Evolutionary conservation across 352 stramenopile genomes (phyloP).

Genomic region (Globisporangium cederbergense): DNA sequence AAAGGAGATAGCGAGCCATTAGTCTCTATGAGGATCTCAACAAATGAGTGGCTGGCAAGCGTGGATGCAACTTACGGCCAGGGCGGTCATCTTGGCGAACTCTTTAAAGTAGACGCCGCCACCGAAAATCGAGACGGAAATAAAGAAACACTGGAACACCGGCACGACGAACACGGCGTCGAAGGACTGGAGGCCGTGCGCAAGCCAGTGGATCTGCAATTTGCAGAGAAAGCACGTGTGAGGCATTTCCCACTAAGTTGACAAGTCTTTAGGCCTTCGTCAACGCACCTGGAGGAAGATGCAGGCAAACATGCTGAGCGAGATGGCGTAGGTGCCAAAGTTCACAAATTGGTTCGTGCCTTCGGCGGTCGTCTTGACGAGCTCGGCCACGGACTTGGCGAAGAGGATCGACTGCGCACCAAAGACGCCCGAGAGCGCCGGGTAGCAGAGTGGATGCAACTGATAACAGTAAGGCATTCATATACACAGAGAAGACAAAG

Average conservation of each 20-base stretch:
- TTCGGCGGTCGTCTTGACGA: conserved; percentile 77
- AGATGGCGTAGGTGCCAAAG: conserved; percentile 75
- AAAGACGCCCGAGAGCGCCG: conserved; percentile 69
- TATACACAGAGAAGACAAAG: not conserved
- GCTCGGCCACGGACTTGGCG: conserved; percentile 76
- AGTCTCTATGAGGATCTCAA: not conserved
- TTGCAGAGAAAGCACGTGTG: not conserved
- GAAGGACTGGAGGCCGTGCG: conserved; percentile 74
- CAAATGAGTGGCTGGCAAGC: not conserved
- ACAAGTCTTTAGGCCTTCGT: not conserved
- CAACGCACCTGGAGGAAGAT: conserved; percentile 67
- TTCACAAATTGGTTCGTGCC: conserved; percentile 71
- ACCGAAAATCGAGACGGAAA: conserved; percentile 86
- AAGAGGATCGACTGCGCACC: conserved; percentile 81
- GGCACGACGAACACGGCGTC: conserved; percentile 87
- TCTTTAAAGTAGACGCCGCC: conserved; percentile 89
- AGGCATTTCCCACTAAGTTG: not conserved
- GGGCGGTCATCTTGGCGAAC: conserved; percentile 49
- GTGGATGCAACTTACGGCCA: conserved; percentile 26
- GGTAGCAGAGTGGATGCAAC: conserved; percentile 68
- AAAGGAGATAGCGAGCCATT: not conserved
- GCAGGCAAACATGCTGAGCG: conserved; percentile 72
- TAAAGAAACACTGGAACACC: conserved; percentile 90
- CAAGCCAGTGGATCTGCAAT: conserved; percentile 80
- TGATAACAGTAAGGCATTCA: conserved; percentile 7